Conservation (phyloP, 2,329 filamentous ascomycete genomes). For the Aspergillus sp. region DNA sequence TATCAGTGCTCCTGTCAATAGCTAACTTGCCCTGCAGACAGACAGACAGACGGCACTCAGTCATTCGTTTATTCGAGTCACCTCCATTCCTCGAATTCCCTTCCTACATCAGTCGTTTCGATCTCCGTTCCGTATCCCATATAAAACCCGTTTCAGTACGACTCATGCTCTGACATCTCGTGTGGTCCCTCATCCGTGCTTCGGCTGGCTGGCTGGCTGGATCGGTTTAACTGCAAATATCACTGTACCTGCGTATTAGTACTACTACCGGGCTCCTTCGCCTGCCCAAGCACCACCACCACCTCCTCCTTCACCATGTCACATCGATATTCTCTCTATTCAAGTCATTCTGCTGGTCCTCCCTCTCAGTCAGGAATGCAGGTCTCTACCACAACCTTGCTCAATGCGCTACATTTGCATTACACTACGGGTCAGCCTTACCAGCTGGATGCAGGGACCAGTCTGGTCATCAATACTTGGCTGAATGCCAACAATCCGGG, state of each 20-base stretch:
- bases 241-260: not conserved
- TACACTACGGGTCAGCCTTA: conserved; percentile 80
- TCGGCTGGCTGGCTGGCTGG: not conserved
- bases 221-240: not conserved
- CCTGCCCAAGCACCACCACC: too few relatives aligned
- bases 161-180: too few relatives aligned
- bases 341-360: conserved; percentile 49
- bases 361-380: conserved; percentile 61
- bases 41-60: too few relatives aligned
- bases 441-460: conserved; percentile 78
- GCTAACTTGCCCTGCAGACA: too few relatives aligned
- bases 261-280: too few relatives aligned
- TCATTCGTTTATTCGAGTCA: too few relatives aligned
- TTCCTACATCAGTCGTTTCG: too few relatives aligned
- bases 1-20: too few relatives aligned
- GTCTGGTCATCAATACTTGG: conserved; percentile 92
- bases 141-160: too few relatives aligned
- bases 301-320: conserved; percentile 41
- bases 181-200: not conserved
- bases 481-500: conserved; percentile 59
- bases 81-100: too few relatives aligned
- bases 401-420: conserved; percentile 85
- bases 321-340: conserved; percentile 55
- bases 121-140: too few relatives aligned
- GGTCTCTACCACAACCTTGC: conserved; percentile 82